Base-by-base conservation (phyloP, 129 eudicot genomes). In the Flaveria brownii region DNA sequence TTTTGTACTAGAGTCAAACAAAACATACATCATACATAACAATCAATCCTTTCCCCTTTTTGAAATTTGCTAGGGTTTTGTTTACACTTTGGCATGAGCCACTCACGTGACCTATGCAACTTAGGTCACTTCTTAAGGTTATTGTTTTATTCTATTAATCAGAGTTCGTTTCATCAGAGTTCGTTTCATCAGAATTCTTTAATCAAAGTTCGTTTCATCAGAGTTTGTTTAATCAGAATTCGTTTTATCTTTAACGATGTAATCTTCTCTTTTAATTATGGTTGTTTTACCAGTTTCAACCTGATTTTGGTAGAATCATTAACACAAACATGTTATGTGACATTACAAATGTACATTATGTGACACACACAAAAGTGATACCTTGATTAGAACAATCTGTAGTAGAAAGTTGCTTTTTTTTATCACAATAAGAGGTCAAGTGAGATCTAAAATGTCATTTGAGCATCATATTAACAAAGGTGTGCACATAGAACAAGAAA, bases 1-100 rank as follows among this genome's bases (percentile, higher is more conserved):
- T 73, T 65, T 73, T 55, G 22, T 33, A 51, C 75, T 81, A 25
- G 72, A 82, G 85, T 88, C 90, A 80, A 85, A 91, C 76, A 70
- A 67, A 69, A 57, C 46, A 84, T 43, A 78, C 71, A 85, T 15
- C 60, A 50, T 22, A 76, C n/a, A 17, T 33, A 36, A 76, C 75
- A 77, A 76, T 72, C 82, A 71, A 66, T 80, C 70, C 64, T 42
- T 66, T 74, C 69, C 68, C 73, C 64, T 57, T 74, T 70, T 46
- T 52, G 74, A 57, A 77, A 77, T 20, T 73, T 41, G 61, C 68
- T 17, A 41, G 65, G 51, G 65, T 46, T 82, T 63, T 62, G 70
- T 45, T 41, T 61, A 50, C 42, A 57, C 55, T 23, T 70, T 77
- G 61, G 18, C 46, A 49, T 50, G 56, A 55, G 36, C 28, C 2